Base-by-base conservation (phyloP, 495 filamentous ascomycete species). In the Penicillium steckii region DNA sequence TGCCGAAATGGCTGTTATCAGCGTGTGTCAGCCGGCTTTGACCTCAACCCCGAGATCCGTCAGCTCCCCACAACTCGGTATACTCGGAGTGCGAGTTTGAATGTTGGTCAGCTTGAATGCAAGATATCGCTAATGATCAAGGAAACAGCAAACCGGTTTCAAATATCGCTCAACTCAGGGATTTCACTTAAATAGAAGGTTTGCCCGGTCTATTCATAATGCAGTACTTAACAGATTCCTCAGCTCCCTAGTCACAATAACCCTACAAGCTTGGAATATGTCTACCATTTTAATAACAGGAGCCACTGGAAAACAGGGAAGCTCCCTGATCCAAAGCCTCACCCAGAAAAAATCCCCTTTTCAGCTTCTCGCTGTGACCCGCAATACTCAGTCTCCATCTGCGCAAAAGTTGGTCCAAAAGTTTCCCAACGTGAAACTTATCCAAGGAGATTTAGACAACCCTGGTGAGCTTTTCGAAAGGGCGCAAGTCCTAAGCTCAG, bases 321-420 rank as follows among this genome's bases (percentile, higher is more conserved):
- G 83, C 23, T 74, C 79, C 10, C 66, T 85, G 27, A 72, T 91
- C 58, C 65, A 78, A 3, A 78, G 75, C 44, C 80, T 91, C 26
- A 66, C 85, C 15, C 42, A 57, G 12, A 54, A 65, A 22, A 67
- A 69, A 4, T 48, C 68, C n/a, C 60, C 71, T 21, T 74, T 85
- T 65, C 76, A 82, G 44, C 83, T 91, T 57, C 78, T 91, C 13
- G 88, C 84, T 17, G 71, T 90, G 12, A 90, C 88, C 0, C 84
- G 88, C 40, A 76, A 87, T 46, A 45, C 79, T 4, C 44, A 68
- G 4, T 84, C 83, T 4, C 17, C 71, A 10, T 71, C 67, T 4
- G 85, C 87, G 0, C 69, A 81, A 55, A 69, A 71, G 25, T 72
- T 88, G 5, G 66, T 65, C 3, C 52, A 69, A 4, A 65, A 69